These are phyloP conservation scores for Beauveria medogensis DNA, from an alignment of 2,329 filamentous ascomycete genomes.

Conservation along the genomic window DNA sequence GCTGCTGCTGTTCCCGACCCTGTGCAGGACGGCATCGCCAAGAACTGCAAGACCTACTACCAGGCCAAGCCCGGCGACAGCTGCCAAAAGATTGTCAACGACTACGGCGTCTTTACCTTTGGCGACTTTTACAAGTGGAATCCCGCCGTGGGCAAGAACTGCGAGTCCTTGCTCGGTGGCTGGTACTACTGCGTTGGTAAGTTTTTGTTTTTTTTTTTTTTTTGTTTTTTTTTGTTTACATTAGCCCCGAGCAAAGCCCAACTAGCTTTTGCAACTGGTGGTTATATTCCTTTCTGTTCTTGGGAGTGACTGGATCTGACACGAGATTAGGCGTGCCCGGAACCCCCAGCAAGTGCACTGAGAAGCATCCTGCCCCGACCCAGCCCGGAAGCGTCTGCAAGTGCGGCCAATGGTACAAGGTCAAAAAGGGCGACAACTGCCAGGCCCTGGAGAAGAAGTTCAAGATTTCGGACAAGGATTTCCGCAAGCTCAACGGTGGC, in stretches of 20 bases:
- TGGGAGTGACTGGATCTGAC: neutral
- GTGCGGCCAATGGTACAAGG: slow-evolving; percentile 11
- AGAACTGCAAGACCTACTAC: neutral
- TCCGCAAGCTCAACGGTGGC: slow-evolving; percentile 1
- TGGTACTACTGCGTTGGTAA: neutral
- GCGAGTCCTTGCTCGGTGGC: slow-evolving; percentile 1
- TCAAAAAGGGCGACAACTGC: slow-evolving; percentile 11
- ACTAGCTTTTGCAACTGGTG: too few relatives aligned
- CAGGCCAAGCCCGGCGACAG: too few relatives aligned
- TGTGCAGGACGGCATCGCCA: neutral
- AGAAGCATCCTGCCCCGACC: neutral
- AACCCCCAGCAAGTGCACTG: neutral
- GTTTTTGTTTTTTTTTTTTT: neutral
- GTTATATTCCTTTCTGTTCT: too few relatives aligned
- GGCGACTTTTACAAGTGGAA: slow-evolving; percentile 5
- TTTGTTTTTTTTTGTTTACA: neutral
- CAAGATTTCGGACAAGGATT: neutral
- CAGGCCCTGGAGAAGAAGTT: neutral
- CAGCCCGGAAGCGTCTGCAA: neutral
- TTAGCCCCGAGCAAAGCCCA: too few relatives aligned
- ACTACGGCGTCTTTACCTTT: neutral
- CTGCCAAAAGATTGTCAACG: neutral
- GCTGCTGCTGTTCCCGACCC: neutral
- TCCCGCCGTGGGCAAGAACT: slow-evolving; percentile 2
- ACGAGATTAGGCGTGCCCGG: neutral